Base-by-base conservation (phyloP, 768 basidiomycete species). In the Aureoboletus auriporus region DNA sequence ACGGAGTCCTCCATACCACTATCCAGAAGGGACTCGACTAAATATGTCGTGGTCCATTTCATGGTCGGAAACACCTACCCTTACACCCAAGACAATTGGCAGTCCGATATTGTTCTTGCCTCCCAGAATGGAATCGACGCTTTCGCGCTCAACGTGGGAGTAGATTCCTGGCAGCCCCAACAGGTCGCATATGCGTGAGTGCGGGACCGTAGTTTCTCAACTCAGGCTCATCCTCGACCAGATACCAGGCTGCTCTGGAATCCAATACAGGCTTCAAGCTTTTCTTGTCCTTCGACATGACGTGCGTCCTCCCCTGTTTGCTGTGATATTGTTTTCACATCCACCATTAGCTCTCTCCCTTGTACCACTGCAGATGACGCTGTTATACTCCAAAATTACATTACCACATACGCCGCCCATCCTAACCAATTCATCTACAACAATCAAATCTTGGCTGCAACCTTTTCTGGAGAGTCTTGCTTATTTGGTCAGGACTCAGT, bases 201-300 rank as follows among this genome's bases (percentile, higher is more conserved):
- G 14, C 28, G 30, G 39, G 17, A 28, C 29, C 30, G 44, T 42
- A 39, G 27, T 5, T 42, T 33, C 31, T 46, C 41, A 23, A 54
- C 20, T 51, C 34, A 49, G 16, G 38, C 57, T 58, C 34, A 65
- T 36, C 30, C 55, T 47, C 54, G 20, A 33, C 49, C 58, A 77
- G 81, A 12, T 88, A 80, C 59, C 60, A 72, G 39, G 80, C 83
- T 30, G 84, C 84, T 4, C 59, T 60, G 14, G 69, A 75, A 42
- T 74, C 74, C 23, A 75, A 72, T 14, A 69, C 77, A 9, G 70
- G 71, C 44, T 89, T 89, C 72, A 82, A 85, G 61, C 69, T 91
- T 42, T 89, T 89, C 67, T 58, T 90, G 50, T 88, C 84, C 12
- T 78, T 90, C 41, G 89, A 91, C 59, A 89, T 88, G 88, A 69